Evolutionary conservation across 768 basidiomycete genomes (phyloP).

Genomic region (Kwoniella heveanensis): DNA sequence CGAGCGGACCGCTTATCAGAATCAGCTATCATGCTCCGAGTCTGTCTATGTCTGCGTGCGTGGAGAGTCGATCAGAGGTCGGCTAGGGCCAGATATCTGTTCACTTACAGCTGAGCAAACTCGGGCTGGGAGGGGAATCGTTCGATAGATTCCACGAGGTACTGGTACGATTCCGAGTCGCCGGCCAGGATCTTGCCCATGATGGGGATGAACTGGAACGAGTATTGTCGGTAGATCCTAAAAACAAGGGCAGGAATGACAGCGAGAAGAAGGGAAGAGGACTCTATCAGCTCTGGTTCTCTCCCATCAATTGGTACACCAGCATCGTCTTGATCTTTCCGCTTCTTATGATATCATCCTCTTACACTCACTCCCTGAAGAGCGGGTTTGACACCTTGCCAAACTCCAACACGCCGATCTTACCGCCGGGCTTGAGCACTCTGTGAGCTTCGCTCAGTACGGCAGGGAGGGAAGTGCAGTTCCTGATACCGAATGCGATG

Average conservation of each 20-base stretch:
- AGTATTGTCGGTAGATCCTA: conserved; percentile 91
- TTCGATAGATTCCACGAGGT: conserved; percentile 95
- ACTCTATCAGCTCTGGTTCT: neutral
- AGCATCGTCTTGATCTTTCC: too few relatives aligned
- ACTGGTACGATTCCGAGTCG: conserved; percentile 93
- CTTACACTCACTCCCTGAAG: conserved; percentile 70
- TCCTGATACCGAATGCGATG: conserved; percentile 96
- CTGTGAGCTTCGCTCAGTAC: conserved; percentile 87
- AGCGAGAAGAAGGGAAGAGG: neutral
- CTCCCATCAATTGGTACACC: too few relatives aligned
- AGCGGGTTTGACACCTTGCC: conserved; percentile 87
- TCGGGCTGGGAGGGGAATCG: conserved; percentile 84
- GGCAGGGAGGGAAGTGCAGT: conserved; percentile 87
- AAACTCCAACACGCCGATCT: conserved; percentile 94
- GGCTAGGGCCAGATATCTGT: too few relatives aligned
- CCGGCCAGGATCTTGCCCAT: conserved; percentile 95
- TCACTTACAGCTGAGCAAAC: conserved; percentile 73
- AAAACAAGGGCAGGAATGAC: too few relatives aligned
- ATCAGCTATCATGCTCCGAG: neutral
- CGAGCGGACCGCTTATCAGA: neutral
- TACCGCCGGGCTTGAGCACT: conserved; percentile 93
- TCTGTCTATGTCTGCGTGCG: conserved; percentile 6
- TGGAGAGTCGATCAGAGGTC: too few relatives aligned
- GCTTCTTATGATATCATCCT: too few relatives aligned
- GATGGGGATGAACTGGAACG: conserved; percentile 91